phyloP scores from a whole-genome alignment of 1,284 basidiomycete genomes.

The Singerocomus rubriflavus region DNA sequence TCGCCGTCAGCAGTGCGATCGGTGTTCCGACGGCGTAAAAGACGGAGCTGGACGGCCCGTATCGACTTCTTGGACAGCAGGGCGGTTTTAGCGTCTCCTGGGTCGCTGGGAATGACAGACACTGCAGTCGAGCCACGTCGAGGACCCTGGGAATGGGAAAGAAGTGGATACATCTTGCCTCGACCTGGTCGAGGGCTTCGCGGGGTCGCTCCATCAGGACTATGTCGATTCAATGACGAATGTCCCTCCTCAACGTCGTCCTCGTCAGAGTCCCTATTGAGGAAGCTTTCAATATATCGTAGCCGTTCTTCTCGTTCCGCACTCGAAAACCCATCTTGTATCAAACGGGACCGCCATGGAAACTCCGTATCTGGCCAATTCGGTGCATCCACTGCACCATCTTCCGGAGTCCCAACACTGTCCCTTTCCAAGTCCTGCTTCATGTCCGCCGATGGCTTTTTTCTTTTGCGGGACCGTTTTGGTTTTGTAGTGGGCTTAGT shows the following conservation, averaged over 20 bases:
- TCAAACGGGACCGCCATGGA: constrained; percentile 64
- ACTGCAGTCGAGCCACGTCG: constrained; percentile 16
- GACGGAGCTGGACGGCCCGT: constrained; percentile 52
- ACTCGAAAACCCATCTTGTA: constrained; percentile 48
- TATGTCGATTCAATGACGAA: constrained; percentile 11
- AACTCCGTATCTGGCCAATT: constrained; percentile 76
- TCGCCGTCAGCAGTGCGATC: constrained; percentile 32
- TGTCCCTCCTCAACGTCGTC: constrained; percentile 30
- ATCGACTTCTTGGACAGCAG: constrained; percentile 66
- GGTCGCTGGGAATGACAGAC: constrained; percentile 57
- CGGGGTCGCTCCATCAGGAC: constrained; percentile 27
- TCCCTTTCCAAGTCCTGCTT: constrained; percentile 17
- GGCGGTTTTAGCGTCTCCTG: constrained; percentile 69
- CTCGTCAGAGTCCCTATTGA: constrained; percentile 37
- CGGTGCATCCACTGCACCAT: constrained; percentile 39
- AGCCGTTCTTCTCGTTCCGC: constrained; percentile 54
- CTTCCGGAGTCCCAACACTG: constrained; percentile 8
- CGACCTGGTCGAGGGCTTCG: constrained; percentile 39
- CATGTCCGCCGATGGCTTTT: constrained; percentile 23
- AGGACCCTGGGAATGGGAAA: constrained; percentile 38
- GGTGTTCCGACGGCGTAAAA: constrained; percentile 36
- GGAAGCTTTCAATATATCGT: constrained; percentile 33
- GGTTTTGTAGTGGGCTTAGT: constrained; percentile 34
- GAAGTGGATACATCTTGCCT: constrained; percentile 61
- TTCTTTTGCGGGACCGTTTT: constrained; percentile 35